phyloP scores from a whole-genome alignment of 2,329 filamentous ascomycete species.

The Pyrenochaeta sp. region DNA sequence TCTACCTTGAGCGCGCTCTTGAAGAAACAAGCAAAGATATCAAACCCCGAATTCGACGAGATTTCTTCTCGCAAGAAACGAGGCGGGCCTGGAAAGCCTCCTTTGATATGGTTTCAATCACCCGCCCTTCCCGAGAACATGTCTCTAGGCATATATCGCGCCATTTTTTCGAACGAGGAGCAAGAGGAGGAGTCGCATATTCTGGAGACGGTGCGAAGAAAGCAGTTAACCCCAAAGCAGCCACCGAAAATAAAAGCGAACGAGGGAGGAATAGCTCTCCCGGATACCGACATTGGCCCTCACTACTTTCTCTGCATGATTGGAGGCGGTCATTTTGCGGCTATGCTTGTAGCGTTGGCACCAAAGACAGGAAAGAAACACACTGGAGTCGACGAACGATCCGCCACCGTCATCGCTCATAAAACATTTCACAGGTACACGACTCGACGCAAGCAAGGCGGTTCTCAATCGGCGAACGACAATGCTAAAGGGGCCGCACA shows the following conservation, averaged over 20 bases:
- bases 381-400: conserved; percentile 76
- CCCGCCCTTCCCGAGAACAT: conserved; percentile 76
- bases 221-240: conserved; percentile 74
- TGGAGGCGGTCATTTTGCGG: conserved; percentile 95
- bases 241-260: conserved; percentile 56
- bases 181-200: conserved; percentile 68
- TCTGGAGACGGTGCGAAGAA: conserved; percentile 73
- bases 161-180: conserved; percentile 77
- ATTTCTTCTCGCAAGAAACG: conserved; percentile 58
- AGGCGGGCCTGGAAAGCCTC: conserved; percentile 69
- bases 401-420: conserved; percentile 88
- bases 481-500: conserved; percentile 92
- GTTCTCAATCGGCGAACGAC: conserved; percentile 92
- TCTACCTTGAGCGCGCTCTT: conserved; percentile 77
- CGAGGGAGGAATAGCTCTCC: conserved; percentile 65
- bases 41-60: conserved; percentile 61
- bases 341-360: conserved; percentile 89
- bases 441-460: conserved; percentile 93
- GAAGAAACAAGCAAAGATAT: conserved; percentile 81
- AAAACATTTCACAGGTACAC: conserved; percentile 99
- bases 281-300: conserved; percentile 70
- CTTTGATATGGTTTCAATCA: conserved; percentile 86
- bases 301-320: conserved; percentile 99
- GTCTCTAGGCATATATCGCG: conserved; percentile 85
- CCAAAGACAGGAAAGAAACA: conserved; percentile 77